Evolutionary conservation across 2,329 filamentous ascomycete genomes (phyloP), one percentile per base, ranked within the genome.

Genomic region (Aschersonia sp.): DNA sequence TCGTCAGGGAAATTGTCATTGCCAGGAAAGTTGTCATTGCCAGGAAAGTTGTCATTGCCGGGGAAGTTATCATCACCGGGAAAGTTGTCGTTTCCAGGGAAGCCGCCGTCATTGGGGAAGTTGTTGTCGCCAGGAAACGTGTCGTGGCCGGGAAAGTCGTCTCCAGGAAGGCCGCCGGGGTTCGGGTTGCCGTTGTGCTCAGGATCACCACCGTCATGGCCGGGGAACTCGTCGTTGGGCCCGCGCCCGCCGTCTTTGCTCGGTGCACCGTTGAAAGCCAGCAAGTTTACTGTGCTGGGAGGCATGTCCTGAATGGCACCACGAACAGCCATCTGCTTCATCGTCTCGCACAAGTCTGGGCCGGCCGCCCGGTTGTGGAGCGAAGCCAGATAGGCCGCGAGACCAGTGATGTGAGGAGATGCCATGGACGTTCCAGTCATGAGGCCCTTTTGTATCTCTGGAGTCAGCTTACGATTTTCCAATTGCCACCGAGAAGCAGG

Each of bases 191-290:
- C 22, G 22, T 22, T 22, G 22, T 22, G 35, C 12, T 4, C 35
- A 8, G 35, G 35, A 8, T 8, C 35, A 37, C 35, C 35, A 37
- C 8, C 8, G 35, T 37, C 35, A 37, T 8, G 35, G 8, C 35
- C 35, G 35, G 35, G 35, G 8, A 12, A 9, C 8, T 12, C 35
- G 12, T 37, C 12, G 35, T 37, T 12, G 12, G 35, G 35, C 12
- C 35, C 35, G 12, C 12, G 35, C 8, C 12, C 35, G 35, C 12
- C 35, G 12, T 37, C 35, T 37, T 11, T 5, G 12, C 32, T n/a
- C 10, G 32, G 35, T 12, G 40, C 47, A 67, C 72, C 71, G 62
- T 78, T 77, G 61, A 73, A 77, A 43, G 68, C 72, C 45, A 79
- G 63, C 50, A 65, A 56, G 65, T 77, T 76, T 54, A 60, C 56